Evolutionary conservation across 1,284 basidiomycete species (phyloP).

Genomic region (Ceratobasidium sp.): DNA sequence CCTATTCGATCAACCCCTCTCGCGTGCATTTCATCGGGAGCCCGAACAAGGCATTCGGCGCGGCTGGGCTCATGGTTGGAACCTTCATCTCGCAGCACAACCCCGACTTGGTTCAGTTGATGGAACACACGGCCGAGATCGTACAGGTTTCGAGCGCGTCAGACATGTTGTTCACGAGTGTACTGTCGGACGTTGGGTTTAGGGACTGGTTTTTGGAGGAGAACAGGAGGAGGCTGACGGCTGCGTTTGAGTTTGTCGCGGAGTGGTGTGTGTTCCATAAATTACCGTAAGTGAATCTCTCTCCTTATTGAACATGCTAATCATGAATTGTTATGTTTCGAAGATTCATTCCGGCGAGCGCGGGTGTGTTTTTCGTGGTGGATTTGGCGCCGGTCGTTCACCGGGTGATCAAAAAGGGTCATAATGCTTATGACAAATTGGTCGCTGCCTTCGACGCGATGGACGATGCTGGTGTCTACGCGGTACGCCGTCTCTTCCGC

Average conservation of each 20-base stretch:
- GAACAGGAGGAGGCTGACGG: slow-evolving; percentile 11
- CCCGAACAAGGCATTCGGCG: slow-evolving; percentile 46
- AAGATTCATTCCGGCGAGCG: slow-evolving; percentile 39
- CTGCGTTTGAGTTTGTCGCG: slow-evolving; percentile 34
- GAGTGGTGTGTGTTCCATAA: slow-evolving; percentile 43
- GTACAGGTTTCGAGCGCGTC: slow-evolving; percentile 21
- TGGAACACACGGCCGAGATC: slow-evolving; percentile 27
- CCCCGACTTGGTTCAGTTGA: slow-evolving; percentile 24
- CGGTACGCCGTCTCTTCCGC: too few species aligned
- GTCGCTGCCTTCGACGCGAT: slow-evolving; percentile 18
- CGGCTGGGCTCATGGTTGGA: slow-evolving; percentile 44
- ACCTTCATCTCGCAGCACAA: slow-evolving; percentile 48
- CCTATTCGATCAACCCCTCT: slow-evolving; percentile 9
- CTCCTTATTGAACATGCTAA: too few species aligned
- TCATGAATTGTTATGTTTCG: not conserved
- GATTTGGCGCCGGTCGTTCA: slow-evolving; percentile 23
- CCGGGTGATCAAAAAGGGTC: not conserved
- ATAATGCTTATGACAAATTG: not conserved
- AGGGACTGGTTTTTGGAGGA: slow-evolving; percentile 34
- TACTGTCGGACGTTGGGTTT: slow-evolving; percentile 26
- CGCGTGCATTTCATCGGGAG: slow-evolving; percentile 45
- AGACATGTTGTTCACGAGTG: slow-evolving; percentile 22
- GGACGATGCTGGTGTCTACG: slow-evolving; percentile 33
- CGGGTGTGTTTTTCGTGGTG: slow-evolving; percentile 39
- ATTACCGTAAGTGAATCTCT: slow-evolving; percentile 13